phyloP scores from a whole-genome alignment of 2,329 filamentous ascomycete genomes.

The Rugonectria rugulosa region DNA sequence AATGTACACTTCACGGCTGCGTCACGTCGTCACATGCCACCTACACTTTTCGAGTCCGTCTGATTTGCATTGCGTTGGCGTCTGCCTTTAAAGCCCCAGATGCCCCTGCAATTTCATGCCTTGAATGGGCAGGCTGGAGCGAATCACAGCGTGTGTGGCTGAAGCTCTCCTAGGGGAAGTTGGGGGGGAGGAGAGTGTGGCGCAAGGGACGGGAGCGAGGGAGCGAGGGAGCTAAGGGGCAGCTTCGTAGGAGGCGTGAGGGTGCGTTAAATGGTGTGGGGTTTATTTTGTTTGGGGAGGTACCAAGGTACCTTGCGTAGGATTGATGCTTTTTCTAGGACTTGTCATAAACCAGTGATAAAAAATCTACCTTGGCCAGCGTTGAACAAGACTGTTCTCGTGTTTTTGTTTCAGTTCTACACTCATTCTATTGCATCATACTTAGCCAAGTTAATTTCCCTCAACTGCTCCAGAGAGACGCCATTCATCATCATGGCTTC shows the following conservation, averaged over 20 bases:
- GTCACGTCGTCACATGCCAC: constrained; percentile 10
- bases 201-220: neutral
- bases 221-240: too few species aligned
- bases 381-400: too few species aligned
- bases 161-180: constrained; percentile 20
- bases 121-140: neutral
- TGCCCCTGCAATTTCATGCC: neutral
- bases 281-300: too few species aligned
- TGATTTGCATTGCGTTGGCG: neutral
- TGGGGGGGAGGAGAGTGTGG: constrained; percentile 18
- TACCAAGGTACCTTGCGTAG: too few species aligned
- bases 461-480: neutral
- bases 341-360: too few species aligned
- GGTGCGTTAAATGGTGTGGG: too few species aligned
- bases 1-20: neutral
- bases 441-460: neutral
- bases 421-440: neutral
- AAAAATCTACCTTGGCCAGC: too few species aligned
- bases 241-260: too few species aligned
- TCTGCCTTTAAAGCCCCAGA: too few species aligned
- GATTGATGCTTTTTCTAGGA: too few species aligned
- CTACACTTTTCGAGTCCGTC: too few species aligned
- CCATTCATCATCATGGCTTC: constrained; percentile 25
- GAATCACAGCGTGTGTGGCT: constrained; percentile 1
- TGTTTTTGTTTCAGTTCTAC: constrained; percentile 9